phyloP scores from a whole-genome alignment of 2,329 filamentous ascomycete species.

The Diaporthe sp. region DNA sequence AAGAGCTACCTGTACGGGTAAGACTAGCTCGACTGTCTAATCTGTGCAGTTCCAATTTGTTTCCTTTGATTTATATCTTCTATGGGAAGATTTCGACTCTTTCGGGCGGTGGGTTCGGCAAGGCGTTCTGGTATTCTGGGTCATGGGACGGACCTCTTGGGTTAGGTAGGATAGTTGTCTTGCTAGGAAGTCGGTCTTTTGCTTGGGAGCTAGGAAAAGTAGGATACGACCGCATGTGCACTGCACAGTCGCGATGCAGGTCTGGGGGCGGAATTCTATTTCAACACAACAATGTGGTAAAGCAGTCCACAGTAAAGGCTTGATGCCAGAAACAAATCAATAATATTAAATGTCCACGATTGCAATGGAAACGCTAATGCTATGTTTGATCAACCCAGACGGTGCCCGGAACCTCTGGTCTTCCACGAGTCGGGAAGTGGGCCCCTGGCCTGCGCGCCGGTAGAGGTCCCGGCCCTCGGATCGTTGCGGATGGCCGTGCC shows the following conservation, averaged over 20 bases:
- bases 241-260: background rate
- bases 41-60: background rate
- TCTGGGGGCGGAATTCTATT: background rate
- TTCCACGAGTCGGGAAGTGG: slow-evolving; percentile 76
- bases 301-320: slow-evolving; percentile 34
- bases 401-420: slow-evolving; percentile 72
- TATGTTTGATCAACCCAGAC: slow-evolving; percentile 64
- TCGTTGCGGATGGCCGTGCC: slow-evolving; percentile 71
- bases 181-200: background rate
- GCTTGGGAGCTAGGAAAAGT: slow-evolving; percentile 17
- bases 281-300: slow-evolving; percentile 4
- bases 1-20: slow-evolving; percentile 55
- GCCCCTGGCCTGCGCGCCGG: slow-evolving; percentile 58
- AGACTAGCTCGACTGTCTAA: background rate
- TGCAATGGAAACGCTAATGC: slow-evolving; percentile 29
- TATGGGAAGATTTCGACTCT: background rate
- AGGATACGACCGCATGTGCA: background rate
- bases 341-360: slow-evolving; percentile 20
- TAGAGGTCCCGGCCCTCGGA: slow-evolving; percentile 55
- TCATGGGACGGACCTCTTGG: background rate
- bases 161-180: background rate
- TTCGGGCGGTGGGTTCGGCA: background rate
- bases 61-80: background rate
- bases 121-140: slow-evolving; percentile 7
- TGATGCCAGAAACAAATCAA: slow-evolving; percentile 34